phyloP scores from a whole-genome alignment of 495 filamentous ascomycete genomes.

The Echria macrotheca region DNA sequence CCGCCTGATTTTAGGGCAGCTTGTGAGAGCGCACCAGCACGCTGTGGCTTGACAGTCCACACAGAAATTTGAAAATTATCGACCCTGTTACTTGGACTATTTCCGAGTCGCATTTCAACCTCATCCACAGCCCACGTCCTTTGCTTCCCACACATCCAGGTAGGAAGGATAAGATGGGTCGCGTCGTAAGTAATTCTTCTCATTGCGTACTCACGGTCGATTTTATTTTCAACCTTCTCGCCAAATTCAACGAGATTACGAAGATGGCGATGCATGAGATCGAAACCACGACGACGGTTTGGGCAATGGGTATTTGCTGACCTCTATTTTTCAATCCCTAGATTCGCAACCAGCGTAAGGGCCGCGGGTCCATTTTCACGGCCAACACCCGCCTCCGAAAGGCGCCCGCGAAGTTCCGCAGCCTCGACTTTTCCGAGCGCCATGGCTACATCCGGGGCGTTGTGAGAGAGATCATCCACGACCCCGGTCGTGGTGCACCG shows the following conservation, averaged over 20 bases:
- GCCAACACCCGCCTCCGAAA: slow-evolving; percentile 87
- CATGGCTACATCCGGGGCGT: slow-evolving; percentile 96
- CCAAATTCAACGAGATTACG: slow-evolving; percentile 13
- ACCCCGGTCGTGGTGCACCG: slow-evolving; percentile 95
- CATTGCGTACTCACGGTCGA: slow-evolving; percentile 9
- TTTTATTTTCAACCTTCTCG: slow-evolving; percentile 9
- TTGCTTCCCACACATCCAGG: slow-evolving; percentile 27
- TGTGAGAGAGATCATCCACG: slow-evolving; percentile 99
- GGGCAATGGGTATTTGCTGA: slow-evolving; percentile 20
- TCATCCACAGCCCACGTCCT: slow-evolving; percentile 27
- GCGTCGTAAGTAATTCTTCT: slow-evolving; percentile 42
- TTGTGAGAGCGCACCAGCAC: slow-evolving; percentile 15
- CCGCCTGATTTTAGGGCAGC: slow-evolving; percentile 32
- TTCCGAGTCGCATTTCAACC: slow-evolving; percentile 27
- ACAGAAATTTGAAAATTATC: slow-evolving; percentile 38
- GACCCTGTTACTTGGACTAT: slow-evolving; percentile 24
- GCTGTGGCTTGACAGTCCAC: slow-evolving; percentile 29
- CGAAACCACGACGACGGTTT: slow-evolving; percentile 7
- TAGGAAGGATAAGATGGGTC: slow-evolving; percentile 45
- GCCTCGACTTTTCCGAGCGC: slow-evolving; percentile 88
- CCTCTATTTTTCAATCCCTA: slow-evolving; percentile 27
- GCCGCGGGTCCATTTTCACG: slow-evolving; percentile 95
- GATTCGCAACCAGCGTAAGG: slow-evolving; percentile 98
- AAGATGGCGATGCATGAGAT: slow-evolving; percentile 13
- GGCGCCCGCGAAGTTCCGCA: slow-evolving; percentile 77